Evolutionary conservation across 345 rosid genomes (phyloP), one percentile per base, ranked within the genome.

Genomic region (Clausena lansium): DNA sequence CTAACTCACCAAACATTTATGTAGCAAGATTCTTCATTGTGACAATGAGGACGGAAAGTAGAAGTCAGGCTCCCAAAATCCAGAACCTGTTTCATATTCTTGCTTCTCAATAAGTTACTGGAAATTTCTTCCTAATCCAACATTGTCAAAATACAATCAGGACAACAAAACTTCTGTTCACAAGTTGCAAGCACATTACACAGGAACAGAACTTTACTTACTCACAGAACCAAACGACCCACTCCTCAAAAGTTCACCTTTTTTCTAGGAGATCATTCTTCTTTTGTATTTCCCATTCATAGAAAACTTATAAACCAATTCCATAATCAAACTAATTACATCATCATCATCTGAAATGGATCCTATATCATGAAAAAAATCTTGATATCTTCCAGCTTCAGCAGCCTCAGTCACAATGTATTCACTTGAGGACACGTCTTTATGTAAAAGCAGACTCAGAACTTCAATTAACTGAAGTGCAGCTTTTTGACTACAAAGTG

Each of bases 191-290:
- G 17, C 50, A n/a, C 50, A 45, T 13, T 11, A 45, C 50, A 45
- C 50, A 45, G 50, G 50, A 45, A 45, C 50, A 11, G 13, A 45
- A 45, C 50, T 85, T 89, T n/a, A 91, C 98, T 82, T 86, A 27
- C 97, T 81, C 30, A 93, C 98, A 0, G 94, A 85, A 35, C 98
- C 98, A 79, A 91, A 95, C 7, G 98, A 88, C 54, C 98, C 98
- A 47, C 92, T 83, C 41, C 98, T 95, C 74, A 93, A 81, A 84
- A 85, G 93, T 35, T 75, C 82, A 39, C 95, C 95, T 85, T 93
- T 93, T 73, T 87, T 87, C 98, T 98, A 95, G 24, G 74, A 67
- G 24, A 81, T 83, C 47, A 86, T 87, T 22, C 62, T 84, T 76
- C 84, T 81, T 81, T 79, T 88, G 52, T 80, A 80, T 79, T 87